Percentiles rank a stretch among this genome's conserved stretches.
Evolutionary conservation across 2,329 filamentous ascomycete species (phyloP).

Genomic region (Microdochium trichocladiopsis): DNA sequence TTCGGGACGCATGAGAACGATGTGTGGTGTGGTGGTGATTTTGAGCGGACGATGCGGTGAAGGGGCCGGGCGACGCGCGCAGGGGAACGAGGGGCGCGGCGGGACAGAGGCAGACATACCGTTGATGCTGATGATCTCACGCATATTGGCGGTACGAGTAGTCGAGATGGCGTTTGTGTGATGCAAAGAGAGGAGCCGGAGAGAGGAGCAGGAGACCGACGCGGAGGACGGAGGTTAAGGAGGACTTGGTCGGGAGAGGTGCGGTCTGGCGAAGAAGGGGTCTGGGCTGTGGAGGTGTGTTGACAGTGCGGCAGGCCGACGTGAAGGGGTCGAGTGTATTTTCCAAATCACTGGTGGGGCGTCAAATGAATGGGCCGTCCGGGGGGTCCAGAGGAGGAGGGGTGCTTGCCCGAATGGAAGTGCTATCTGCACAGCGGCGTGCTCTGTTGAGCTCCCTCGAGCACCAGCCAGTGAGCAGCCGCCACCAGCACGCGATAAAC

Average conservation of each 20-base stretch:
- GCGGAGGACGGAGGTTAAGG: constrained; percentile 13
- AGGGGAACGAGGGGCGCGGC: constrained; percentile 19
- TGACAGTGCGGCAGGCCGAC: not conserved
- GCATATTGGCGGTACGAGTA: constrained; percentile 61
- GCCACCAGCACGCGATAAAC: not conserved
- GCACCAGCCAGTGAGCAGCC: not conserved
- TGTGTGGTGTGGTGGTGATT: constrained; percentile 11
- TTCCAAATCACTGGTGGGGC: constrained; percentile 1
- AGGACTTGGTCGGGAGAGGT: not conserved
- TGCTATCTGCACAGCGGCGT: too few relatives aligned
- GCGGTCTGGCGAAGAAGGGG: constrained; percentile 1
- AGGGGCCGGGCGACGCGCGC: constrained; percentile 27
- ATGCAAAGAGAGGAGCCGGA: constrained; percentile 17
- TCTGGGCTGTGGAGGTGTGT: not conserved
- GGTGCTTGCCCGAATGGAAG: too few relatives aligned
- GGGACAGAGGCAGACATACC: constrained; percentile 52
- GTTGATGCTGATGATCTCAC: constrained; percentile 99
- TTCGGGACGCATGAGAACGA: constrained; percentile 13
- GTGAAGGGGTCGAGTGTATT: not conserved
- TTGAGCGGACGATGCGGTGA: constrained; percentile 30
- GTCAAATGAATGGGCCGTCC: not conserved
- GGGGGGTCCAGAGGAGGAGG: not conserved
- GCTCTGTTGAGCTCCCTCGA: not conserved
- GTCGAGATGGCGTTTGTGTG: constrained; percentile 17
- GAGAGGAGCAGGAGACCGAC: constrained; percentile 18